A percentile compares a stretch with the other conserved stretches of the same genome.
phyloP scores from a whole-genome alignment of 768 basidiomycete species.

The Suillus brevipes region DNA sequence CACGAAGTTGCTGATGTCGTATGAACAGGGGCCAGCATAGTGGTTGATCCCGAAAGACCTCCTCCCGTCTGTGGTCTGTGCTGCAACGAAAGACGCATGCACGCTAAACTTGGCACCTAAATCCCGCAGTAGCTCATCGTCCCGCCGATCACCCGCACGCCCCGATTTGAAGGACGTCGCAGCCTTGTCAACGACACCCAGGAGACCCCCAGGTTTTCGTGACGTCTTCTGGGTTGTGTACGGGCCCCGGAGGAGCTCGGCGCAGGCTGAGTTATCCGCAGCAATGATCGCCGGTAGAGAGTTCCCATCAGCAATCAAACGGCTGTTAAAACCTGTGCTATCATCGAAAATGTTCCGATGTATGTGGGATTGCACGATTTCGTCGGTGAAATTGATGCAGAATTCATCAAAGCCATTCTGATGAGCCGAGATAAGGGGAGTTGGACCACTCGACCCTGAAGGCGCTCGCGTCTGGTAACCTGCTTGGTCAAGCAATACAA shows the following conservation, averaged over 20 bases:
- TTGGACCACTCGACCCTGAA: conserved; percentile 38
- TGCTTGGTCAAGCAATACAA: conserved; percentile 54
- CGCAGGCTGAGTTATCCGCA: conserved; percentile 56
- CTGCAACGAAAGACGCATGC: conserved; percentile 52
- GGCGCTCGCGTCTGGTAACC: conserved; percentile 58
- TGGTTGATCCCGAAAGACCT: conserved; percentile 61
- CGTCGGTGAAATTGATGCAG: conserved; percentile 58
- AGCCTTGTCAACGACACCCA: conserved; percentile 56
- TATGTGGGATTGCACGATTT: conserved; percentile 59
- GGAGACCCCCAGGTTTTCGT: conserved; percentile 56
- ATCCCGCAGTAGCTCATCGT: conserved; percentile 52
- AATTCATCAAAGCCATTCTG: conserved; percentile 64
- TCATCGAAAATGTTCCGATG: conserved; percentile 56
- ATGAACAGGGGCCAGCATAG: conserved; percentile 54
- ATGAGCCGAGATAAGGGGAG: conserved; percentile 55
- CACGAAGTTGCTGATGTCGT: conserved; percentile 49
- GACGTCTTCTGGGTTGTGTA: conserved; percentile 45
- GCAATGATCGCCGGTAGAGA: conserved; percentile 46
- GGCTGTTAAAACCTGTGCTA: conserved; percentile 43
- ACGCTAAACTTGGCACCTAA: conserved; percentile 45
- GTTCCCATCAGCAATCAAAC: conserved; percentile 52
- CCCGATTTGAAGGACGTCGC: conserved; percentile 50
- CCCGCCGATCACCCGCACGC: conserved; percentile 46
- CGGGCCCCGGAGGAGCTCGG: conserved; percentile 60
- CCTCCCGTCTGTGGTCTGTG: conserved; percentile 30